Conservation (phyloP, 2,329 filamentous ascomycete genomes). For the Colletotrichum trifolii region DNA sequence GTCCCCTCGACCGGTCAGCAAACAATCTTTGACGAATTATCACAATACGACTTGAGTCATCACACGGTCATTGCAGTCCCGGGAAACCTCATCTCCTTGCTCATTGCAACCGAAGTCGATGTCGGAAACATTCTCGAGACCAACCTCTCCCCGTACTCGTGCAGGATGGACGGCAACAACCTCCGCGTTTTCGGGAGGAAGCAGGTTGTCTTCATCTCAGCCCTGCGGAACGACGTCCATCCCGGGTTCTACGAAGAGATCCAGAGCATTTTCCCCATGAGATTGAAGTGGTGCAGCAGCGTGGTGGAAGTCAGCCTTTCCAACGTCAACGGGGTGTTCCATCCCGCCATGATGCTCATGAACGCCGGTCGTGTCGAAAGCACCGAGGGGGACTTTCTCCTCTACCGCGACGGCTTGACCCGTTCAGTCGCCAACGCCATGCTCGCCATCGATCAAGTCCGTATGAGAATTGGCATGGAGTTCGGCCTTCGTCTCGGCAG, state of each 20-base stretch:
- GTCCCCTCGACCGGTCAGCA: slow-evolving; percentile 27
- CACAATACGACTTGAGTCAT: slow-evolving; percentile 2
- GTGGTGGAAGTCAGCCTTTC: slow-evolving; percentile 25
- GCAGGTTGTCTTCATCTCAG: slow-evolving; percentile 18
- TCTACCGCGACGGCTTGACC: slow-evolving; percentile 22
- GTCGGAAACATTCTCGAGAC: slow-evolving; percentile 23
- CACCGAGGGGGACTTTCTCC: slow-evolving; percentile 11
- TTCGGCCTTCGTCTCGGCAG: slow-evolving; percentile 11
- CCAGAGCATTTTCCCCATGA: slow-evolving; percentile 22
- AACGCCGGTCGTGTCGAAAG: slow-evolving; percentile 23
- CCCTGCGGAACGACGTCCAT: slow-evolving; percentile 1
- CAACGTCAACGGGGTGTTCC: slow-evolving; percentile 29
- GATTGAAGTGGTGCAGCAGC: slow-evolving; percentile 20
- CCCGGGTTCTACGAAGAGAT: slow-evolving; percentile 20
- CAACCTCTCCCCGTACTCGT: slow-evolving; percentile 26
- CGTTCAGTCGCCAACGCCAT: slow-evolving; percentile 23
- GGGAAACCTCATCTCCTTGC: slow-evolving; percentile 13
- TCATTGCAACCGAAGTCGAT: slow-evolving; percentile 18
- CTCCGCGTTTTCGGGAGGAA: slow-evolving; percentile 19
- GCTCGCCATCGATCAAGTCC: slow-evolving; percentile 16
- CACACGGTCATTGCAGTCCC: slow-evolving; percentile 23
- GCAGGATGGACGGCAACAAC: slow-evolving; percentile 14
- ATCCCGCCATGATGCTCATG: slow-evolving; percentile 29
- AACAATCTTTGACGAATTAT: slow-evolving; percentile 19
- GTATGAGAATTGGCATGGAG: slow-evolving; percentile 10